A percentile compares a stretch with the other conserved stretches of the same genome.
Evolutionary conservation across 2,329 filamentous ascomycete species (phyloP).

Genomic region (Colletotrichum orbiculare): DNA sequence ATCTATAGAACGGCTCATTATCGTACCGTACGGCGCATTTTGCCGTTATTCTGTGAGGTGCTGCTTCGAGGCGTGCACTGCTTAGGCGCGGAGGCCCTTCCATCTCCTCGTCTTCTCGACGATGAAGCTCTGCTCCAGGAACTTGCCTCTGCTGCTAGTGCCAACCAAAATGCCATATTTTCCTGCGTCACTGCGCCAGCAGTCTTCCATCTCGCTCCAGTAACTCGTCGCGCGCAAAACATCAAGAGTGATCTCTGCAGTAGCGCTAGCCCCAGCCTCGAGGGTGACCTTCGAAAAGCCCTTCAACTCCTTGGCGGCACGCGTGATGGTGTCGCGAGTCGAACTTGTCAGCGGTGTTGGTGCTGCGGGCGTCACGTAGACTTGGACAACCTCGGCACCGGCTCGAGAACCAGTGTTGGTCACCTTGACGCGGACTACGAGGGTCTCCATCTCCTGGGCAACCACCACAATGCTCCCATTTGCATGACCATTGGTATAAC

Average conservation of each 20-base stretch:
- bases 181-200: constrained; percentile 52
- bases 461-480: constrained; percentile 27
- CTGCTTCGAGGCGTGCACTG: background rate
- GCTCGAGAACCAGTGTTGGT: constrained; percentile 41
- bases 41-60: background rate
- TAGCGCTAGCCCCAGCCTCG: constrained; percentile 47
- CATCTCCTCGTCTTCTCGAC: constrained; percentile 35
- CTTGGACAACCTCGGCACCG: constrained; percentile 45
- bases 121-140: constrained; percentile 36
- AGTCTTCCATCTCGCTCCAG: constrained; percentile 53
- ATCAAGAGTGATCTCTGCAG: constrained; percentile 45
- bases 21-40: background rate
- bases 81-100: constrained; percentile 28
- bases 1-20: constrained; percentile 1
- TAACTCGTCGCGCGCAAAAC: constrained; percentile 50
- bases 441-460: constrained; percentile 42
- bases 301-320: constrained; percentile 55
- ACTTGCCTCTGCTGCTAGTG: constrained; percentile 42
- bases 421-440: constrained; percentile 58
- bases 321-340: constrained; percentile 40
- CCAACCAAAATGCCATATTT: constrained; percentile 51
- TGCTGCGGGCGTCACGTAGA: constrained; percentile 43
- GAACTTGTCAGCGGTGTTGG: constrained; percentile 39
- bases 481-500: too few species aligned
- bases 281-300: constrained; percentile 56